phyloP scores from a whole-genome alignment of 1,139 yeast species.

The Yamadazyma dushanensis region DNA sequence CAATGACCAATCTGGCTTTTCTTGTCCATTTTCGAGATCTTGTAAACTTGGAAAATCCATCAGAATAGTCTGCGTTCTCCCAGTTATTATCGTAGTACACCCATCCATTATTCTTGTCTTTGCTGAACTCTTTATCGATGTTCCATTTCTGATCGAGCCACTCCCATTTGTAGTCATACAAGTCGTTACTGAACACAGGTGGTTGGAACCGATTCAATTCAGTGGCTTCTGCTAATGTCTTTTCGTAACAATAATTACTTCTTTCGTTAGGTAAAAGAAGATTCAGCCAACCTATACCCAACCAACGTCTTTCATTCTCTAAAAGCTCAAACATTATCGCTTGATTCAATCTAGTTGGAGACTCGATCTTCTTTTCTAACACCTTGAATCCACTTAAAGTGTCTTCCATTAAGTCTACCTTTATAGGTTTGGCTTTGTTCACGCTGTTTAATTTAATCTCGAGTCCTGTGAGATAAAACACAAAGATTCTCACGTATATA shows the following conservation, averaged over 20 bases:
- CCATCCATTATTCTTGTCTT: slow-evolving; percentile 50
- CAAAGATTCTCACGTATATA: slow-evolving; percentile 41
- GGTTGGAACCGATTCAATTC: slow-evolving; percentile 39
- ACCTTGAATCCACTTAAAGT: slow-evolving; percentile 40
- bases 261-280: slow-evolving; percentile 54
- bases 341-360: slow-evolving; percentile 46
- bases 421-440: slow-evolving; percentile 11
- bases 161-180: slow-evolving; percentile 48
- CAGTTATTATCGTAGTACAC: slow-evolving; percentile 52
- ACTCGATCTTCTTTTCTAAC: slow-evolving; percentile 37
- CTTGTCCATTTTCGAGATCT: slow-evolving; percentile 53
- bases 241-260: slow-evolving; percentile 45
- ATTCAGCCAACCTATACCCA: slow-evolving; percentile 61
- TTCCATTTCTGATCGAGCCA: slow-evolving; percentile 58
- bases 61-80: slow-evolving; percentile 40
- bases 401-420: slow-evolving; percentile 11
- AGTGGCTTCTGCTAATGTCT: slow-evolving; percentile 38
- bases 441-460: slow-evolving; percentile 24
- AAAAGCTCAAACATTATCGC: slow-evolving; percentile 49
- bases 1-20: slow-evolving; percentile 46
- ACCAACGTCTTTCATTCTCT: slow-evolving; percentile 64
- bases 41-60: slow-evolving; percentile 53
- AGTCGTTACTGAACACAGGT: slow-evolving; percentile 46
- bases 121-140: slow-evolving; percentile 41
- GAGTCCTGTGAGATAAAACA: slow-evolving; percentile 49